Conservation (phyloP, 495 filamentous ascomycete genomes). For the Talaromyces thailandensis region DNA sequence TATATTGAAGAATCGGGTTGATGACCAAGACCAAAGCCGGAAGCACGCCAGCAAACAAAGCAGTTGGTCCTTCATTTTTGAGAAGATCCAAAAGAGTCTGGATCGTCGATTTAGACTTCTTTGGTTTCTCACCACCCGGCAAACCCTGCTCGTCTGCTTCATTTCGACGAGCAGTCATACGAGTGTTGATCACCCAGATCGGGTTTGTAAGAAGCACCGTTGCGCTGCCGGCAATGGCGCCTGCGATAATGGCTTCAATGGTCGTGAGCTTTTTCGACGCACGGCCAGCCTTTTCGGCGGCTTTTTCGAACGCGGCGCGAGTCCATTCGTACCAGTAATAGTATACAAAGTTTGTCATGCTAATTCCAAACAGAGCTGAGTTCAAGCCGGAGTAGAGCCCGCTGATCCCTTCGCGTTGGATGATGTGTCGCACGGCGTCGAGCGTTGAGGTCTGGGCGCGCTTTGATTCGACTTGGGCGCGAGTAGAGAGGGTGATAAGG, state of each 20-base stretch:
- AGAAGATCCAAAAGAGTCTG: slow-evolving; percentile 70
- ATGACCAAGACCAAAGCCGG: slow-evolving; percentile 90
- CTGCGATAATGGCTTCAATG: slow-evolving; percentile 84
- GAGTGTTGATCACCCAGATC: slow-evolving; percentile 97
- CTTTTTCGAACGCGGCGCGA: slow-evolving; percentile 76
- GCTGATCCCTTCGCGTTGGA: slow-evolving; percentile 78
- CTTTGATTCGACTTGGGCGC: slow-evolving; percentile 95
- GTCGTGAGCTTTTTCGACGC: slow-evolving; percentile 78
- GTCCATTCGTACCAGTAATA: slow-evolving; percentile 99
- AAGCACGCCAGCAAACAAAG: slow-evolving; percentile 85
- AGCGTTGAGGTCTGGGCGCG: slow-evolving; percentile 75
- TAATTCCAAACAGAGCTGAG: slow-evolving; percentile 92
- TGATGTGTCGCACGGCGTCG: slow-evolving; percentile 74
- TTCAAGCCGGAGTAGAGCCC: slow-evolving; percentile 86
- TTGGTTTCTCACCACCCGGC: slow-evolving; percentile 18
- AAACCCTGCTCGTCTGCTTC: slow-evolving; percentile 43
- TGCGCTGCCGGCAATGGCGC: slow-evolving; percentile 87
- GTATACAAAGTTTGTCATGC: slow-evolving; percentile 98
- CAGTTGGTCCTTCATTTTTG: slow-evolving; percentile 67
- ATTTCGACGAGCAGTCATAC: slow-evolving; percentile 84
- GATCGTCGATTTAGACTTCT: slow-evolving; percentile 55
- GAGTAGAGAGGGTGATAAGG: slow-evolving; percentile 92
- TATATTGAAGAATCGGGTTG: slow-evolving; percentile 98
- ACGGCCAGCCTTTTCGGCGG: slow-evolving; percentile 65
- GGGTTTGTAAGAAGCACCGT: slow-evolving; percentile 95